phyloP scores from a whole-genome alignment of 2,329 filamentous ascomycete species.

The Pseudogymnoascus sp. region DNA sequence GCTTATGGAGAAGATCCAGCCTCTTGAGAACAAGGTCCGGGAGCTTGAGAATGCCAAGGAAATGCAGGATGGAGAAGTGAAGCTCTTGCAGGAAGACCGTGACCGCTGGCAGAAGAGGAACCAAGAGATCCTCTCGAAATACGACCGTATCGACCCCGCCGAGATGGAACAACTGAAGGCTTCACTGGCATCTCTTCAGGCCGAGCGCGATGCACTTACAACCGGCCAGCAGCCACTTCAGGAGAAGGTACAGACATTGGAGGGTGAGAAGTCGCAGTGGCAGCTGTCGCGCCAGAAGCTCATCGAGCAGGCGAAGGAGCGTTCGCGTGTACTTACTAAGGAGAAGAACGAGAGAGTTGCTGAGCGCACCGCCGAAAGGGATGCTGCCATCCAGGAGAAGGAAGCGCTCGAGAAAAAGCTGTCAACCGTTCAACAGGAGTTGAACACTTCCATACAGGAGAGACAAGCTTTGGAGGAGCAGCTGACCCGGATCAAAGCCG shows the following conservation, averaged over 20 bases:
- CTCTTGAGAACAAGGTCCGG: slow-evolving; percentile 69
- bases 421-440: slow-evolving; percentile 37
- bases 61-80: slow-evolving; percentile 60
- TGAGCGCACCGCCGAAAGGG: slow-evolving; percentile 32
- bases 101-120: slow-evolving; percentile 95
- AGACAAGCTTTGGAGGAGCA: slow-evolving; percentile 29
- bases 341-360: slow-evolving; percentile 46
- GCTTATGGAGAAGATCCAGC: slow-evolving; percentile 67
- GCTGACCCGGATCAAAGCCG: slow-evolving; percentile 36
- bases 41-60: slow-evolving; percentile 81
- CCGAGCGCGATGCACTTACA: slow-evolving; percentile 48
- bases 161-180: slow-evolving; percentile 86
- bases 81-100: slow-evolving; percentile 80
- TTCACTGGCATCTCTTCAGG: slow-evolving; percentile 58
- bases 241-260: slow-evolving; percentile 44
- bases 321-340: slow-evolving; percentile 46
- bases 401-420: slow-evolving; percentile 31
- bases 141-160: slow-evolving; percentile 87
- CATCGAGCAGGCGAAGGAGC: slow-evolving; percentile 56
- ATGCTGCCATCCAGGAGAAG: slow-evolving; percentile 35
- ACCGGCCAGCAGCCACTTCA: slow-evolving; percentile 39
- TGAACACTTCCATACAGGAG: slow-evolving; percentile 37
- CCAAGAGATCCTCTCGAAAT: slow-evolving; percentile 91
- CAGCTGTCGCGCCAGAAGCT: slow-evolving; percentile 44
- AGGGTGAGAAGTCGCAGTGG: slow-evolving; percentile 49